phyloP scores from a whole-genome alignment of 352 stramenopile genomes.

The Pythium volutum region DNA sequence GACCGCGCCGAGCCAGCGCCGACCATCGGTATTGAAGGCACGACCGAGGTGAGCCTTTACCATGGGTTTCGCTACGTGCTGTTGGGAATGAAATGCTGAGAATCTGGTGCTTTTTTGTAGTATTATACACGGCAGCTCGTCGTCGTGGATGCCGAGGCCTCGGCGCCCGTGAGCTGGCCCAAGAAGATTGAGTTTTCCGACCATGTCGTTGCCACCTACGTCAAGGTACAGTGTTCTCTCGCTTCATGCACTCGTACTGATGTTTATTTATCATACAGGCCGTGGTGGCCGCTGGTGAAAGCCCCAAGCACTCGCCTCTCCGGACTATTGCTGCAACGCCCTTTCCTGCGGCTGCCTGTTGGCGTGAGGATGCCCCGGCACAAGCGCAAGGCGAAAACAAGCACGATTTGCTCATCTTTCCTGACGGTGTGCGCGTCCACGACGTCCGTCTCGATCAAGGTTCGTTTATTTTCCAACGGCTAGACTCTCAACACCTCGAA shows the following conservation, averaged over 20 bases:
- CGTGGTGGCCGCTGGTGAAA: slow-evolving; percentile 1
- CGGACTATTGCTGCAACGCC: slow-evolving; percentile 52
- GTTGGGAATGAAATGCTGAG: background rate
- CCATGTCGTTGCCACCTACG: slow-evolving; percentile 50
- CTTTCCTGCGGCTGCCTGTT: slow-evolving; percentile 27
- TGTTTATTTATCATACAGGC: background rate
- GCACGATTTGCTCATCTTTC: slow-evolving; percentile 72
- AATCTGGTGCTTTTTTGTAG: slow-evolving; percentile 16
- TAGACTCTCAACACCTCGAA: no score
- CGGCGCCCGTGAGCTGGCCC: slow-evolving; percentile 46
- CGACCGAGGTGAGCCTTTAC: slow-evolving; percentile 17
- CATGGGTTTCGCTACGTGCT: background rate
- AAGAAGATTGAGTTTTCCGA: slow-evolving; percentile 70
- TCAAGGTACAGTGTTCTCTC: slow-evolving; percentile 30
- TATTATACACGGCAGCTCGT: slow-evolving; percentile 58
- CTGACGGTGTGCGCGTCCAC: slow-evolving; percentile 56
- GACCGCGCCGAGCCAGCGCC: slow-evolving; percentile 7
- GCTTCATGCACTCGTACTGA: background rate
- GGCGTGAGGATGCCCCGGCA: background rate
- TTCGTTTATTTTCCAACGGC: slow-evolving; percentile 25
- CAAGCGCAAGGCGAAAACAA: background rate
- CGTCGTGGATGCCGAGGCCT: slow-evolving; percentile 43
- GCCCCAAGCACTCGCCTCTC: slow-evolving; percentile 9
- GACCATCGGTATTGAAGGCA: slow-evolving; percentile 52
- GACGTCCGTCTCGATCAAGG: slow-evolving; percentile 43